Conservation (phyloP, 176 grass and related monocot species). For the Triticum urartu region DNA sequence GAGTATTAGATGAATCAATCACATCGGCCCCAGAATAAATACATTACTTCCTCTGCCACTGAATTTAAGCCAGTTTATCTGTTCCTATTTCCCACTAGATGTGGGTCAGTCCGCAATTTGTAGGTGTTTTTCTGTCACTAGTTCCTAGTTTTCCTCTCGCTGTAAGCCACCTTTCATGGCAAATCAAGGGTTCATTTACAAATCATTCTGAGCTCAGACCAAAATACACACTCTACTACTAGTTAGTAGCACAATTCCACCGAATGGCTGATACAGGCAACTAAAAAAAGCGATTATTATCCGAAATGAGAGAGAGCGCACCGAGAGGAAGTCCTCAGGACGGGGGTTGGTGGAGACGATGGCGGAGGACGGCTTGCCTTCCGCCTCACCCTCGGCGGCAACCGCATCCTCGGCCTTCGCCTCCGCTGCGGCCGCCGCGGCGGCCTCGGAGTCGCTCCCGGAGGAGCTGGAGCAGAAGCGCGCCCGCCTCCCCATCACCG, state of each 20-base stretch:
- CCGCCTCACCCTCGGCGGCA: conserved; percentile 43
- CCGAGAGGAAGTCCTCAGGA: conserved; percentile 65
- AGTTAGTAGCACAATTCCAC: background rate
- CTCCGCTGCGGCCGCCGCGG: conserved; percentile 34
- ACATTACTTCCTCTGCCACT: background rate
- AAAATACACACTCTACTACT: background rate
- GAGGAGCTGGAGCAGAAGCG: conserved; percentile 69
- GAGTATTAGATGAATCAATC: background rate
- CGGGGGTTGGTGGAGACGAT: conserved; percentile 63
- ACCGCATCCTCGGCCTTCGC: conserved; percentile 44
- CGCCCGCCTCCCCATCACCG: conserved; percentile 37
- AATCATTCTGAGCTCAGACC: background rate
- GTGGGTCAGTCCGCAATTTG: too few relatives aligned
- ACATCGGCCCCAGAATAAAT: background rate
- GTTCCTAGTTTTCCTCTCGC: background rate
- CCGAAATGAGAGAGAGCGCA: conserved; percentile 22
- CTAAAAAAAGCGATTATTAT: background rate
- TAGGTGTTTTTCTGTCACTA: too few relatives aligned
- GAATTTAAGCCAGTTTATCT: background rate
- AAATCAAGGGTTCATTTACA: background rate
- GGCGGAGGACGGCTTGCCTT: conserved; percentile 62
- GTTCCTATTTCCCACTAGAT: background rate
- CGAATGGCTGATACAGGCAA: background rate
- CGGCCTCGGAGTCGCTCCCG: conserved; percentile 40
- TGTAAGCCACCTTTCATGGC: background rate